Base-by-base conservation (phyloP, 1,139 yeast genomes). In the Geotrichum carabidarum region DNA sequence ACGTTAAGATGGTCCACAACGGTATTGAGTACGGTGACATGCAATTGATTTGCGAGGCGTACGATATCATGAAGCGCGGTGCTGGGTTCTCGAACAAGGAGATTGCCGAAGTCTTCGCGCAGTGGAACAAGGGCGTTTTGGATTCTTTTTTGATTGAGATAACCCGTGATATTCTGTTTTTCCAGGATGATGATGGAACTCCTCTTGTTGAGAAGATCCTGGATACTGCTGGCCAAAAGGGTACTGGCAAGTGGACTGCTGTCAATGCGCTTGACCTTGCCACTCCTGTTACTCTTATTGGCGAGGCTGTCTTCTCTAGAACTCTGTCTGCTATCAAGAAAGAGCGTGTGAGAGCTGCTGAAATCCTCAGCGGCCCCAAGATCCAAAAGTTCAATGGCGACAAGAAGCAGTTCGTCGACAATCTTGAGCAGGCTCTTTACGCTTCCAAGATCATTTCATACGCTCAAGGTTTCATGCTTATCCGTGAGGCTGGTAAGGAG, bases 161-260 rank as follows among this genome's bases (percentile, higher is more conserved):
- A 72, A 93, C 99, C 64, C 88, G 95, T 74, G 97, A 93, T 72
- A 90, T 93, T 68, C 79, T 93, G 73, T 84, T 86, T 74, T 89
- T 74, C 81, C 79, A 86, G 70, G 94, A 88, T 67, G 56, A 53
- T 30, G 97, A 91, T 68, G 94, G 95, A 65, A 82, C 82, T 65
- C 96, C 98, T 68, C 78, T 93, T 66, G 94, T 93, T 63, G 98
- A 93, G 79, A 93, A 93, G 82, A 91, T 93, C 71, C 78, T 90
- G 75, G 99, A 93, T 75, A 74, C 88, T 67, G 99, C 99, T 65
- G 99, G 99, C 68, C 99, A 93, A 80, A 93, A 93, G 82, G 99
- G 99, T 82, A 93, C 99, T 65, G 99, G 99, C 79, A 93, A 93
- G 81, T 93, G 99, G 99, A 93, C 98, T 65, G 98, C 98, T 63